phyloP scores from a whole-genome alignment of 2,329 filamentous ascomycete genomes.

The Clonostachys sp. region DNA sequence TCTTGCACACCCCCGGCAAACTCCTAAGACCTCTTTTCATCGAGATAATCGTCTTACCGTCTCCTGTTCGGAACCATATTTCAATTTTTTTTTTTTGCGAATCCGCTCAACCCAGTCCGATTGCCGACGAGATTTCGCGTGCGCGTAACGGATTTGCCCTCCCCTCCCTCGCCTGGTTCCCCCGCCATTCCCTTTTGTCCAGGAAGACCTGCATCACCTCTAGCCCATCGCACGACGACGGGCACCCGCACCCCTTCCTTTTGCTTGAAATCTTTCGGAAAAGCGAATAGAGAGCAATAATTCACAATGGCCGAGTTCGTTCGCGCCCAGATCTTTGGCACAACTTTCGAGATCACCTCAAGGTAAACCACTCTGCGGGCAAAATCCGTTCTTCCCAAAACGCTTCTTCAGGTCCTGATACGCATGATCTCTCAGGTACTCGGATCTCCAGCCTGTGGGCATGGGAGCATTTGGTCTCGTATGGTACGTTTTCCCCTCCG shows the following conservation, averaged over 20 bases:
- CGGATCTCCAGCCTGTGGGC: slow-evolving; percentile 94
- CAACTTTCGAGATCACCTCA: slow-evolving; percentile 99
- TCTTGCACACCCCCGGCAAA: no score
- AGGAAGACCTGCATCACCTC: not conserved
- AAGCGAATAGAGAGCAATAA: no score
- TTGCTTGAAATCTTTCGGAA: no score
- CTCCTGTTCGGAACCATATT: no score
- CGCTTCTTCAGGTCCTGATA: not conserved
- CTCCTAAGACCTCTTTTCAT: no score
- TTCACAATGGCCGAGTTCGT: slow-evolving; percentile 96
- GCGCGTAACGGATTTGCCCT: no score
- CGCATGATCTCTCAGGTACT: slow-evolving; percentile 61
- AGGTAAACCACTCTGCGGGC: slow-evolving; percentile 54
- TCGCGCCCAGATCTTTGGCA: slow-evolving; percentile 98
- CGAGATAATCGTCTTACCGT: no score
- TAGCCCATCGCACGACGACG: not conserved
- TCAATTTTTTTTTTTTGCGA: no score
- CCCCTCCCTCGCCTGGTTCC: no score
- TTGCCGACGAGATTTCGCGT: no score
- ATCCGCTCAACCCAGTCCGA: no score
- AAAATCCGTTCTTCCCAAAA: not conserved
- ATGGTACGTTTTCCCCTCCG: slow-evolving; percentile 58
- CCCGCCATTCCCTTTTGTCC: not conserved
- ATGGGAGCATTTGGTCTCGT: slow-evolving; percentile 99
- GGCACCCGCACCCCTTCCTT: no score